Evolutionary conservation across 2,329 filamentous ascomycete genomes (phyloP), one percentile per base, ranked within the genome.

Genomic region (Neopestalotiopsis clavispora): DNA sequence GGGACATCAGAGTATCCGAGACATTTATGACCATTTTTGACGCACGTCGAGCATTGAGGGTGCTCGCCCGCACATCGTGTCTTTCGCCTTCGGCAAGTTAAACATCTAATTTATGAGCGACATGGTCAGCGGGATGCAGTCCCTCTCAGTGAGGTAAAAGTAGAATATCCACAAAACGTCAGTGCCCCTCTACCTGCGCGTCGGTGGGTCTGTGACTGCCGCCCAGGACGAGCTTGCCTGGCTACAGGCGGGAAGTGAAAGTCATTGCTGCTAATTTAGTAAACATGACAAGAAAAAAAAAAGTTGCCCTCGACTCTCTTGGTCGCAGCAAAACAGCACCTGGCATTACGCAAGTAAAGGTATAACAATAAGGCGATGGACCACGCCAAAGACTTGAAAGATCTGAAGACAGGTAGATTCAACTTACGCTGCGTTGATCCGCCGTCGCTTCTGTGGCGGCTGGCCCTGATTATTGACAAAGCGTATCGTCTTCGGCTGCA

Each of bases 381-480:
- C 34, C 6, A 7, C 10, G 34, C 34, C 10, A 38, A 38, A 38
- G 34, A 38, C 34, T 38, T 38, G 34, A 38, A 38, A 9, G 6
- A 38, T 38, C 34, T 38, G 6, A 10, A 23, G 17, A 23, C 42
- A 49, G n/a, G 42, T n/a, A n/a, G n/a, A 20, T n/a, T 52, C 45
- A 52, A 52, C 90, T 80, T 85, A 93, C 89, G 93, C 93, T 75
- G 92, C 91, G 81, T 91, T 94, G 76, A 95, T 93, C 75, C 93
- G 87, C 77, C 93, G 87, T 74, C 92, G 86, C 81, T 95, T 95
- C 32, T 91, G 91, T 71, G 93, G 92, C 63, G 93, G 93, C 72
- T 93, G 91, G 71, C 93, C 92, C 81, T 94, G 92, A 75, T 91
- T 94, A 72, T 94, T 92, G 74, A 95, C 92, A 79, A 95, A 95